Evolutionary conservation across 164 flowering plant genomes (phyloP).

Genomic region (Cinnamomum micranthum): DNA sequence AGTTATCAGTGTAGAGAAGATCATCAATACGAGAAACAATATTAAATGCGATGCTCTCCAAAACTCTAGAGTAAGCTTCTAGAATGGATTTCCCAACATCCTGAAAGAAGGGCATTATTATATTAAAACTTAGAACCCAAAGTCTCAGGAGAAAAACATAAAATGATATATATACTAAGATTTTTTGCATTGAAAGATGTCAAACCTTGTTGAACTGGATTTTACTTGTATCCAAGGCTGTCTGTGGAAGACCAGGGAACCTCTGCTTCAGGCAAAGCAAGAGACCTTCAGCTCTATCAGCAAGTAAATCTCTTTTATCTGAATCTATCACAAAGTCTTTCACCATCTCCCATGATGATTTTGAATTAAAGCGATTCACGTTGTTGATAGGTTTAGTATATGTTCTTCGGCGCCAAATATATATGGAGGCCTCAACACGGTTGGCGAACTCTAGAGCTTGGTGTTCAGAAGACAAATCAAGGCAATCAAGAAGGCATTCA

Average conservation of each 20-base stretch:
- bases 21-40: conserved; percentile 91
- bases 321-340: conserved; percentile 74
- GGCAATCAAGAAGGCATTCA: conserved; percentile 89
- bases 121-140: neutral
- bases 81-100: conserved; percentile 92
- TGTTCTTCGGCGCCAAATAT: conserved; percentile 72
- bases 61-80: conserved; percentile 96
- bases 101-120: conserved; percentile 33
- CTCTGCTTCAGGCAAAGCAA: conserved; percentile 82
- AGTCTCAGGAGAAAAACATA: neutral
- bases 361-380: conserved; percentile 46
- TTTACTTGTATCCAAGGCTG: conserved; percentile 80
- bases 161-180: too few relatives aligned
- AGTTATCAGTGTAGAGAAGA: conserved; percentile 80
- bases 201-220: conserved; percentile 91
- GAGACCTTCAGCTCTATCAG: conserved; percentile 86
- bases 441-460: conserved; percentile 85
- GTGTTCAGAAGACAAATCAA: conserved; percentile 80
- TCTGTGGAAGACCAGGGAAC: conserved; percentile 81
- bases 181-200: neutral
- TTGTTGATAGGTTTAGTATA: conserved; percentile 34
- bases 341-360: conserved; percentile 88
- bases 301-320: conserved; percentile 77
- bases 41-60: conserved; percentile 89
- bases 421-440: conserved; percentile 83